Evolutionary conservation across 1,284 basidiomycete genomes (phyloP), one percentile per base, ranked within the genome.

Genomic region (Boletus sp.): DNA sequence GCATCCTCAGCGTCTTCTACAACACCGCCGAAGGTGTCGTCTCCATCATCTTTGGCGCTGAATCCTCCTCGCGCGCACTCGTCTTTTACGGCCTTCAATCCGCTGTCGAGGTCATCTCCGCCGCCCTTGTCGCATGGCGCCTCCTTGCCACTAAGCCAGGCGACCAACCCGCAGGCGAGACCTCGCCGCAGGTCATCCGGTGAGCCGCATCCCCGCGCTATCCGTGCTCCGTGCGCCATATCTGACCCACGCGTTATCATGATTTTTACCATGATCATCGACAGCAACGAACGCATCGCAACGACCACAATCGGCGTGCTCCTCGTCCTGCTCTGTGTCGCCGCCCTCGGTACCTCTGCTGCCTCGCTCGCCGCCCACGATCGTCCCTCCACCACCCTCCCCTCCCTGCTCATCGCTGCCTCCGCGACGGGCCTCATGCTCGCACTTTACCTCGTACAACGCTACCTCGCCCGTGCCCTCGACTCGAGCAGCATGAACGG

Each of bases 51-150:
- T 77, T 82, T 46, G 81, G 81, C 1, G 71, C 74, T 48, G 80
- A 82, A 52, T 77, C 79, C 19, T 71, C 73, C 3, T 82, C 81
- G 0, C 75, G 71, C 23, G 79, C 81, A n/a, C 77, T 85, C 56
- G 69, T 78, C 53, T 82, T 84, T 73, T 85, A 81, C 63, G 80
- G 82, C 19, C 76, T 85, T 54, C 83, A 81, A 64, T 78, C 80
- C 3, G 64, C 61, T 11, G 62, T 67, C 37, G 65, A 65, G 51
- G 65, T 65, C 40, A 40, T 65, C 38, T 65, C 65, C 21, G 65
- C 60, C 10, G 5, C 65, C 48, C 67, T 65, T 13, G 65, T 65
- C 14, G 30, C n/a, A 16, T 83, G 81, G 80, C 70, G 80, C 31
- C 82, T 82, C 59, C 50, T 74, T 23, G n/a, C 23, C 21, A n/a